Conservation (phyloP, 805 yeast species). For the Pichia phayaonensis region DNA sequence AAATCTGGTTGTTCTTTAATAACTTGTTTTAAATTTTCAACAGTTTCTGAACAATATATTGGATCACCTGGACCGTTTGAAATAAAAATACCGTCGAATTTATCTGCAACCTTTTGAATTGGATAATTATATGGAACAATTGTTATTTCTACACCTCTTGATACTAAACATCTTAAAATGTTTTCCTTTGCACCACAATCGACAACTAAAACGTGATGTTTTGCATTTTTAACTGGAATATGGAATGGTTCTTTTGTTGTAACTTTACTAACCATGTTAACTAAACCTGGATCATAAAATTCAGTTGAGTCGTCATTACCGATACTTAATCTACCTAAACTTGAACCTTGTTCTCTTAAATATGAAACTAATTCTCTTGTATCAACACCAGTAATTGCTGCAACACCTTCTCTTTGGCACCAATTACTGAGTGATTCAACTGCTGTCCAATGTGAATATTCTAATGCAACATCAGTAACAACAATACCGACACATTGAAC, state of each 20-base stretch:
- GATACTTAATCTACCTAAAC: conserved; percentile 80
- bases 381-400: conserved; percentile 95
- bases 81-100: conserved; percentile 90
- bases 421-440: conserved; percentile 91
- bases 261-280: conserved; percentile 87
- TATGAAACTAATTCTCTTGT: conserved; percentile 90
- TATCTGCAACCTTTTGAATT: conserved; percentile 79
- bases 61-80: conserved; percentile 99
- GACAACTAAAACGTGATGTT: conserved; percentile 80
- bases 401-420: conserved; percentile 95
- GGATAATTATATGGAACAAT: conserved; percentile 97
- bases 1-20: conserved; percentile 56
- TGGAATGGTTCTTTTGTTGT: conserved; percentile 95
- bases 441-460: conserved; percentile 99
- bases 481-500: conserved; percentile 95
- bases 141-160: conserved; percentile 93
- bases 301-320: conserved; percentile 90
- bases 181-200: conserved; percentile 99
- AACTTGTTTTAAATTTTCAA: conserved; percentile 61
- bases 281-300: conserved; percentile 82
- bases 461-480: conserved; percentile 90
- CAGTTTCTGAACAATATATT: conserved; percentile 77
- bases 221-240: conserved; percentile 52
- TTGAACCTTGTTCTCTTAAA: conserved; percentile 93
- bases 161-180: conserved; percentile 85